phyloP scores from a whole-genome alignment of 2,329 filamentous ascomycete genomes.

The Laburnicola sp. region DNA sequence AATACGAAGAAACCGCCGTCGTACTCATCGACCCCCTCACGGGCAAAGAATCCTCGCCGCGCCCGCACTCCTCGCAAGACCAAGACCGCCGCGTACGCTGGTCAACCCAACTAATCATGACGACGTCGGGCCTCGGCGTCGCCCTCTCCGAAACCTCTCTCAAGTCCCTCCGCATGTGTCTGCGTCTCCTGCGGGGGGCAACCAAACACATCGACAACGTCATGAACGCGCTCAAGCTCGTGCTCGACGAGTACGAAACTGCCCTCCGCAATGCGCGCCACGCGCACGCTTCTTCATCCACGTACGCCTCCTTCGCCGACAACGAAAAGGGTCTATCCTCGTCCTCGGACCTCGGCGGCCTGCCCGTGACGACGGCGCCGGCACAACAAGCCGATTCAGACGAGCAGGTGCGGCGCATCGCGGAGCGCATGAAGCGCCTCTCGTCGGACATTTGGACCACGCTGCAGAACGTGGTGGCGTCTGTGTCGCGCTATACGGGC shows the following conservation, averaged over 20 bases:
- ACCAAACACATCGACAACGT: constrained; percentile 79
- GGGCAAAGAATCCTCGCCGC: constrained; percentile 24
- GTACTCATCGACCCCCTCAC: constrained; percentile 31
- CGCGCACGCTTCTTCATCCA: constrained; percentile 18
- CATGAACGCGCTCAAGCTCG: constrained; percentile 71
- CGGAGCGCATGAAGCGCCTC: constrained; percentile 73
- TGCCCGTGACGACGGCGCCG: too few species aligned
- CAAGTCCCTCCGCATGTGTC: constrained; percentile 79
- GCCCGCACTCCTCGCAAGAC: constrained; percentile 27
- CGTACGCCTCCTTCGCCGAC: constrained; percentile 14
- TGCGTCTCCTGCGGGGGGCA: constrained; percentile 77
- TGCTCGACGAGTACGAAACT: constrained; percentile 79
- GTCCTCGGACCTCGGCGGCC: too few species aligned
- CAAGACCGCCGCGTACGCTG: constrained; percentile 57
- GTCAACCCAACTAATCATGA: constrained; percentile 84
- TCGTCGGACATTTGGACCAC: constrained; percentile 54
- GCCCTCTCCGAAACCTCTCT: constrained; percentile 90
- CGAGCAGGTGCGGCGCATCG: constrained; percentile 62
- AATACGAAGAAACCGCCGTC: constrained; percentile 65
- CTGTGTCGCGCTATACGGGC: constrained; percentile 88
- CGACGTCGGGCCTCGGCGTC: constrained; percentile 85
- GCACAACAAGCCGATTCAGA: constrained; percentile 35
- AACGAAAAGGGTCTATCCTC: constrained; percentile 20
- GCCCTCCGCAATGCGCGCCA: constrained; percentile 40
- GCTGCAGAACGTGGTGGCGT: constrained; percentile 77